Percentiles rank a stretch among this genome's conserved stretches.
phyloP scores from a whole-genome alignment of 768 basidiomycete species.

The Kwoniella pini region DNA sequence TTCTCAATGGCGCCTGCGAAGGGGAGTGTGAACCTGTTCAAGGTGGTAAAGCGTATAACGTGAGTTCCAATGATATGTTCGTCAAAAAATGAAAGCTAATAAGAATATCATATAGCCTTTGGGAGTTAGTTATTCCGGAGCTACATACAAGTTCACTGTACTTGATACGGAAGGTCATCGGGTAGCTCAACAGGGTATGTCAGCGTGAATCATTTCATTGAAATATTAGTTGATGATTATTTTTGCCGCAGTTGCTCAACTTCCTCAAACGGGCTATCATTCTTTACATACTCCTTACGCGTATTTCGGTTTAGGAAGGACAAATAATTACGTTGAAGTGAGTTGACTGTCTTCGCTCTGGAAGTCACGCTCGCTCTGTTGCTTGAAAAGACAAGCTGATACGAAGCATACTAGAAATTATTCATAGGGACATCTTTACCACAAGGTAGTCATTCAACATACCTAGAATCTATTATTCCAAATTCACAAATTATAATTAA shows the following conservation, averaged over 20 bases:
- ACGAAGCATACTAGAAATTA: constrained; percentile 76
- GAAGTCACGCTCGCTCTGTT: not conserved
- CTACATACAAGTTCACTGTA: constrained; percentile 95
- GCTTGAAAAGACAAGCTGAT: not conserved
- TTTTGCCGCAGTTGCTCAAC: constrained; percentile 70
- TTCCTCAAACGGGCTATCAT: constrained; percentile 90
- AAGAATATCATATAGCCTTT: constrained; percentile 65
- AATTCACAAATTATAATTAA: constrained; percentile 96
- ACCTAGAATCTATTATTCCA: constrained; percentile 95
- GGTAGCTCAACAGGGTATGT: constrained; percentile 81
- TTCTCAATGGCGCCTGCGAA: constrained; percentile 88
- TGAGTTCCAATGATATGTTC: constrained; percentile 54
- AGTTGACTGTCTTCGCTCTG: constrained; percentile 11
- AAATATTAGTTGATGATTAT: not conserved
- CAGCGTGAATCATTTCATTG: constrained; percentile 1
- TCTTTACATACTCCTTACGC: constrained; percentile 87
- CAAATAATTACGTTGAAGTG: constrained; percentile 95
- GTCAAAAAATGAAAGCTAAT: not conserved
- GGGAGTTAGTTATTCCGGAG: constrained; percentile 91
- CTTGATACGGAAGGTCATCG: constrained; percentile 84
- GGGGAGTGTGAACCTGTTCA: constrained; percentile 71
- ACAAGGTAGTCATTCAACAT: constrained; percentile 70
- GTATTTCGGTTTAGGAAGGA: constrained; percentile 94
- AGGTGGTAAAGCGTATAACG: constrained; percentile 68
- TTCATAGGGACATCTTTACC: constrained; percentile 91